Evolutionary conservation across 371 early-diverging fungal species (phyloP).

Genomic region (Funneliformis caledonium): DNA sequence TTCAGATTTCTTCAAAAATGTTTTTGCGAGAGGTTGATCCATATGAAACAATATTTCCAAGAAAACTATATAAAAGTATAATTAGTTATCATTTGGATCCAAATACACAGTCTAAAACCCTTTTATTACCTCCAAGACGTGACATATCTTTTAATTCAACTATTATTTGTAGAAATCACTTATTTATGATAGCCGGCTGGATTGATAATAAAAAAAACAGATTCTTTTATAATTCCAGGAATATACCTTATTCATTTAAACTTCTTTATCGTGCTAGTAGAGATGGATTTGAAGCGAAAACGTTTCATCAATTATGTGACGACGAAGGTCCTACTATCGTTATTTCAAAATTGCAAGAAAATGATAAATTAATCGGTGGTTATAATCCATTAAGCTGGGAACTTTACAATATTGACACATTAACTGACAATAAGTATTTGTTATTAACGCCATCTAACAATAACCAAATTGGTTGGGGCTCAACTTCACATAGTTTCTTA

Average conservation of each 20-base stretch:
- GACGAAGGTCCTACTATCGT: not conserved
- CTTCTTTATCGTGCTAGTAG: not conserved
- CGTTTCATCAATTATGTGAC: not conserved
- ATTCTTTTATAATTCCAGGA: constrained; percentile 1
- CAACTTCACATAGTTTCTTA: too few species aligned
- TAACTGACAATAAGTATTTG: too few species aligned
- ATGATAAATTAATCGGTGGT: constrained; percentile 14
- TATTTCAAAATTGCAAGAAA: not conserved
- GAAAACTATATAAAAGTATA: not conserved
- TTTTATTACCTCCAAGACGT: constrained; percentile 3
- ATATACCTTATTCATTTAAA: not conserved
- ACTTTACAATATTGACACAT: not conserved
- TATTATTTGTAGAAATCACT: not conserved
- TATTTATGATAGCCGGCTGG: not conserved
- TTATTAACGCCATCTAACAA: too few species aligned
- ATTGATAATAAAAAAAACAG: not conserved
- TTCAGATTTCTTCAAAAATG: not conserved
- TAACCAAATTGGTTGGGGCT: too few species aligned
- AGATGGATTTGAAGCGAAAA: not conserved
- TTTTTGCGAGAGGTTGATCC: not conserved
- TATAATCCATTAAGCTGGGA: constrained; percentile 29
- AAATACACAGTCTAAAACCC: not conserved
- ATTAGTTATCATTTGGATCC: not conserved
- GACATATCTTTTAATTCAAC: not conserved
- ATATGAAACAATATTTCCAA: not conserved